phyloP scores from a whole-genome alignment of 768 basidiomycete species.

The Kwoniella dendrophila region DNA sequence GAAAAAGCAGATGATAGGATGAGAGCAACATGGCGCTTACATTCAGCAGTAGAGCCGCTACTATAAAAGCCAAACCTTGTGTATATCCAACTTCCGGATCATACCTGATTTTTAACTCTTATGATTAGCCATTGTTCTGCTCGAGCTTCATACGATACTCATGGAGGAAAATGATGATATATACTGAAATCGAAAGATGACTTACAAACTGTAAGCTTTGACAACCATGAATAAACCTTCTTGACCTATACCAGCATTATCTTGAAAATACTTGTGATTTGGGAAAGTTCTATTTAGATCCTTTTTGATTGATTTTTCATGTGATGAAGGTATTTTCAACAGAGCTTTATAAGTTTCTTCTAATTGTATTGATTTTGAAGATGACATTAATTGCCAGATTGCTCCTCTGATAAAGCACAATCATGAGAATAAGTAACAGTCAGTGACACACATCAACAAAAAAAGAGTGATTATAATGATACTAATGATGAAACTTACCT shows the following conservation, averaged over 20 bases:
- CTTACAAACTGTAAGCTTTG: conserved; percentile 92
- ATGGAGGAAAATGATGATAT: background rate
- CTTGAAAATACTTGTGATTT: conserved; percentile 92
- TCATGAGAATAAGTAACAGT: conserved; percentile 1
- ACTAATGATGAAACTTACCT: conserved; percentile 71
- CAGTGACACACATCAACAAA: too few relatives aligned
- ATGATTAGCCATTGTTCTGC: conserved; percentile 40
- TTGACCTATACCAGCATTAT: conserved; percentile 92
- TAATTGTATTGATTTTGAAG: conserved; percentile 85
- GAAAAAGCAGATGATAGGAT: background rate
- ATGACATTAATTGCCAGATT: conserved; percentile 66
- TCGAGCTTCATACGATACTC: background rate
- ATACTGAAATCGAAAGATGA: conserved; percentile 7
- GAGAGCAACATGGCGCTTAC: conserved; percentile 59
- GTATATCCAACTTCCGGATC: conserved; percentile 95
- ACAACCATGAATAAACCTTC: conserved; percentile 97
- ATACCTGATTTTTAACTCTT: conserved; percentile 60
- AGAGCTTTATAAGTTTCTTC: conserved; percentile 80
- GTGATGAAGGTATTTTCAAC: conserved; percentile 77
- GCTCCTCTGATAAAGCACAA: conserved; percentile 37
- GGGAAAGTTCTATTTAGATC: conserved; percentile 97
- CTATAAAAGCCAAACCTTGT: conserved; percentile 94
- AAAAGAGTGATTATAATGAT: too few relatives aligned
- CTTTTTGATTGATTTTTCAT: conserved; percentile 91
- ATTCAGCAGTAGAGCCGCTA: conserved; percentile 87